A percentile compares a stretch with the other conserved stretches of the same genome.
Evolutionary conservation across 208 protist genomes (phyloP).

Genomic region (Leishmania amazonensis): DNA sequence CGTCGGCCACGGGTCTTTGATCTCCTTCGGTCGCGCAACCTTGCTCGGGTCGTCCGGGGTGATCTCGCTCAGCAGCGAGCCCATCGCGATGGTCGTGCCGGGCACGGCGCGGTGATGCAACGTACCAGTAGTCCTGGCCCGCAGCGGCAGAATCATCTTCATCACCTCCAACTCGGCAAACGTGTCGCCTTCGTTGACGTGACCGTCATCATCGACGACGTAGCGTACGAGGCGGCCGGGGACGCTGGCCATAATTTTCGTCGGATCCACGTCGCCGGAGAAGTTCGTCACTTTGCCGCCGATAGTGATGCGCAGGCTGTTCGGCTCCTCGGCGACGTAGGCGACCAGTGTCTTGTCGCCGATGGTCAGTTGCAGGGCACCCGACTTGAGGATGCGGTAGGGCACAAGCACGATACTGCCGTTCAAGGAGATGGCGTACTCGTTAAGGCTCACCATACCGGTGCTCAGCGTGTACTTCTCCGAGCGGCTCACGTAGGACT

Average conservation of each 20-base stretch:
- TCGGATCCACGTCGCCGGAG: constrained; percentile 95
- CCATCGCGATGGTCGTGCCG: constrained; percentile 94
- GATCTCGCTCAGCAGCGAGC: constrained; percentile 93
- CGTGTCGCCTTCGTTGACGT: constrained; percentile 85
- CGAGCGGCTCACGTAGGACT: constrained; percentile 74
- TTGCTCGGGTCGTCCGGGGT: constrained; percentile 94
- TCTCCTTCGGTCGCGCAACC: constrained; percentile 63
- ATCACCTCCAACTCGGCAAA: constrained; percentile 98
- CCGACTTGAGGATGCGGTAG: constrained; percentile 83
- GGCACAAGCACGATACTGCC: constrained; percentile 69
- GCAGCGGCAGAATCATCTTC: constrained; percentile 98
- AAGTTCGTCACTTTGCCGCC: constrained; percentile 92
- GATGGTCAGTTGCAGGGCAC: constrained; percentile 80
- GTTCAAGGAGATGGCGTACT: constrained; percentile 81
- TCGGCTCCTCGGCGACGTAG: constrained; percentile 94
- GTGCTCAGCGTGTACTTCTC: constrained; percentile 82
- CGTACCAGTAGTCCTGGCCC: constrained; percentile 73
- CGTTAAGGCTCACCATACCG: constrained; percentile 46
- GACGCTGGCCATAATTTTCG: constrained; percentile 90
- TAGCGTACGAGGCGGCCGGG: constrained; percentile 97
- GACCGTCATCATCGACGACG: constrained; percentile 91
- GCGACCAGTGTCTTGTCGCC: constrained; percentile 80
- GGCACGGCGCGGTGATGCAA: constrained; percentile 73
- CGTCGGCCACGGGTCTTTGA: constrained; percentile 67
- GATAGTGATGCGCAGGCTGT: constrained; percentile 90